Evolutionary conservation across 1,284 basidiomycete genomes (phyloP).

Genomic region (Ceratobasidium sp.): DNA sequence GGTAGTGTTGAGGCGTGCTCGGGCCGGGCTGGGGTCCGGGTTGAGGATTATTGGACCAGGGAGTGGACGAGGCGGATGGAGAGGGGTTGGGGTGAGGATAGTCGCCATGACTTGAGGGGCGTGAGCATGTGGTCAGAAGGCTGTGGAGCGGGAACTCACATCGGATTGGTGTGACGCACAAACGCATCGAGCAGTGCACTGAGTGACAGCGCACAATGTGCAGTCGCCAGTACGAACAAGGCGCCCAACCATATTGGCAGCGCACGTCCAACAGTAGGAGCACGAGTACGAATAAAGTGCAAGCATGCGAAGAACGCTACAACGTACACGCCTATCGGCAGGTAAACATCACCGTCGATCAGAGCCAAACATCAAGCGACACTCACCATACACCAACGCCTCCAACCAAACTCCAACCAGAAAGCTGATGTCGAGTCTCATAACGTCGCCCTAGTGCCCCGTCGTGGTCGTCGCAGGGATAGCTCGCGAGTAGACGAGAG

Average conservation of each 20-base stretch:
- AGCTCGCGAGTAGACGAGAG: neutral
- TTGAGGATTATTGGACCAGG: neutral
- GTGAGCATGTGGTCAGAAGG: neutral
- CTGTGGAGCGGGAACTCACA: neutral
- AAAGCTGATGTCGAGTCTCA: conserved; percentile 37
- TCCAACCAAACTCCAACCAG: conserved; percentile 44
- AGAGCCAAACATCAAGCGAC: neutral
- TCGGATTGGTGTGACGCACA: conserved; percentile 4
- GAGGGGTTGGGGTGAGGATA: conserved; percentile 7
- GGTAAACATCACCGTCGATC: conserved; percentile 5
- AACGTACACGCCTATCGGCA: conserved; percentile 26
- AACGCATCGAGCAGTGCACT: conserved; percentile 39
- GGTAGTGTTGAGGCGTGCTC: neutral
- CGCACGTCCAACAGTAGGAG: conserved; percentile 24
- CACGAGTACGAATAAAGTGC: conserved; percentile 16
- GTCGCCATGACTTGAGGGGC: neutral
- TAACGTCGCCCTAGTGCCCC: neutral
- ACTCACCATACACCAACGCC: conserved; percentile 36
- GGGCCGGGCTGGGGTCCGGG: neutral
- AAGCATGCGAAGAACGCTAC: conserved; percentile 36
- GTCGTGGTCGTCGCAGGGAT: conserved; percentile 15
- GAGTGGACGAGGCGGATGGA: neutral
- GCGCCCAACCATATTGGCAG: conserved; percentile 38
- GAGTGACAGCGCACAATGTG: conserved; percentile 40
- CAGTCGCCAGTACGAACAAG: conserved; percentile 32